These are phyloP conservation scores for Tricholoma furcatifolium DNA, from an alignment of 768 basidiomycete genomes.

Conservation along the genomic window DNA sequence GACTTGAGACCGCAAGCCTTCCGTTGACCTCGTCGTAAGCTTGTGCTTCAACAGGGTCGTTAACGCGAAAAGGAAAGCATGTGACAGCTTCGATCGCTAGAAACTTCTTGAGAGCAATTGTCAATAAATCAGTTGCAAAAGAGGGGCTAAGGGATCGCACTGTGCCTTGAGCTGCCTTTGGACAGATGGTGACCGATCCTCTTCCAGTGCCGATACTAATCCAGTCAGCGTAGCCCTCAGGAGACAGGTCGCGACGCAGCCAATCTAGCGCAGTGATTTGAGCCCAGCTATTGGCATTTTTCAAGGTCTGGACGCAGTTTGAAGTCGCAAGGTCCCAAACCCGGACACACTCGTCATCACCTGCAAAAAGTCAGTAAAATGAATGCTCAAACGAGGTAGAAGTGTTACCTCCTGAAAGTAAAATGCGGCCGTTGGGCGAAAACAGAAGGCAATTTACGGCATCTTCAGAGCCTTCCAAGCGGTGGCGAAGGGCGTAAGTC, in stretches of 20 bases:
- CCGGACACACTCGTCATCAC: not conserved
- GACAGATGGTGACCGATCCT: not conserved
- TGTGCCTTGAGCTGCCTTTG: not conserved
- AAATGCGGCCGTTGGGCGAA: not conserved
- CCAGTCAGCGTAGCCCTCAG: not conserved
- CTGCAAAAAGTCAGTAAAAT: not conserved
- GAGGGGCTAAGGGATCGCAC: not conserved
- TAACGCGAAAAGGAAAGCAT: not conserved
- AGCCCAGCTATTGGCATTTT: not conserved
- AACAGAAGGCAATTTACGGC: not conserved
- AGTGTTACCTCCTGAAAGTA: not conserved
- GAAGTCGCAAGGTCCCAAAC: not conserved
- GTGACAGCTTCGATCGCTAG: not conserved
- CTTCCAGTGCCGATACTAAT: not conserved
- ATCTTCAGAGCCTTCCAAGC: not conserved
- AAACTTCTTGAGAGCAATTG: not conserved
- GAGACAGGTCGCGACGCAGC: not conserved
- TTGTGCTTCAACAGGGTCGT: not conserved
- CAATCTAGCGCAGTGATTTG: not conserved
- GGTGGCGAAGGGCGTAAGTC: not conserved
- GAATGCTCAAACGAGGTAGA: not conserved
- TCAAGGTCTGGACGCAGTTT: not conserved
- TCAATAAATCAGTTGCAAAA: too few relatives aligned
- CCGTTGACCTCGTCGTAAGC: not conserved
- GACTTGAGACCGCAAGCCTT: not conserved